A percentile compares a stretch with the other conserved stretches of the same genome.
Evolutionary conservation across 805 yeast species (phyloP).

Genomic region (Metschnikowia lochheadii): DNA sequence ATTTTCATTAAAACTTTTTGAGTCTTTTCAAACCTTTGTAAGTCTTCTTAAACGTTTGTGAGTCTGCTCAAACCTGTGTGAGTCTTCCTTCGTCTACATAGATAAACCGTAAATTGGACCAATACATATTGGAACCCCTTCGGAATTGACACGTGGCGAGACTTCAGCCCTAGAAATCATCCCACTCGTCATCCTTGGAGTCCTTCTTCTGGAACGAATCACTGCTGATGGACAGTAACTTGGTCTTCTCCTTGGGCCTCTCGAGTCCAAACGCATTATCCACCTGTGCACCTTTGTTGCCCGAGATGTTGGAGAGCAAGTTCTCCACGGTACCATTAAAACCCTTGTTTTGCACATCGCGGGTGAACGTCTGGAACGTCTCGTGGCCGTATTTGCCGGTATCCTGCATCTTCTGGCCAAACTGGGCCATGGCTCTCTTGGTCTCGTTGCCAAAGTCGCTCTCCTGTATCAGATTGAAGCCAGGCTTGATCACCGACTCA

Average conservation of each 20-base stretch:
- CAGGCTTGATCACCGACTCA: conserved; percentile 88
- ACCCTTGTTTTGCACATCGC: conserved; percentile 38
- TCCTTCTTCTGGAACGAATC: conserved; percentile 26
- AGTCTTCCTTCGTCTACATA: too few species aligned
- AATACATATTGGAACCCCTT: too few species aligned
- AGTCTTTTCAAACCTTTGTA: too few species aligned
- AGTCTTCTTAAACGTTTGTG: too few species aligned
- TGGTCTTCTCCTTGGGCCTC: conserved; percentile 56
- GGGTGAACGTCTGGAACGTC: conserved; percentile 56
- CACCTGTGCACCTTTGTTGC: conserved; percentile 32
- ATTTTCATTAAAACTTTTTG: too few species aligned
- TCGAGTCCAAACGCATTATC: conserved; percentile 66
- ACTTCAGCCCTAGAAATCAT: conserved; percentile 45
- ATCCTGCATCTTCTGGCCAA: conserved; percentile 90
- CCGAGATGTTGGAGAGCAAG: conserved; percentile 52
- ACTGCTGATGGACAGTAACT: conserved; percentile 36
- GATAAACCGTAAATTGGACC: too few species aligned
- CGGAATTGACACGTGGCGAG: neutral
- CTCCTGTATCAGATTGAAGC: conserved; percentile 69
- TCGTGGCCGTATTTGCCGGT: conserved; percentile 75
- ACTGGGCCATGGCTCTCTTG: conserved; percentile 90
- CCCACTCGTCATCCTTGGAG: conserved; percentile 55
- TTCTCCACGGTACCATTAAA: conserved; percentile 31
- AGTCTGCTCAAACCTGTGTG: too few species aligned
- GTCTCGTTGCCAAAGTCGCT: conserved; percentile 81